Percentiles rank a stretch among this genome's conserved stretches.
Evolutionary conservation across 1,139 yeast genomes (phyloP).

Genomic region (Debaryomycetaceae sp.): DNA sequence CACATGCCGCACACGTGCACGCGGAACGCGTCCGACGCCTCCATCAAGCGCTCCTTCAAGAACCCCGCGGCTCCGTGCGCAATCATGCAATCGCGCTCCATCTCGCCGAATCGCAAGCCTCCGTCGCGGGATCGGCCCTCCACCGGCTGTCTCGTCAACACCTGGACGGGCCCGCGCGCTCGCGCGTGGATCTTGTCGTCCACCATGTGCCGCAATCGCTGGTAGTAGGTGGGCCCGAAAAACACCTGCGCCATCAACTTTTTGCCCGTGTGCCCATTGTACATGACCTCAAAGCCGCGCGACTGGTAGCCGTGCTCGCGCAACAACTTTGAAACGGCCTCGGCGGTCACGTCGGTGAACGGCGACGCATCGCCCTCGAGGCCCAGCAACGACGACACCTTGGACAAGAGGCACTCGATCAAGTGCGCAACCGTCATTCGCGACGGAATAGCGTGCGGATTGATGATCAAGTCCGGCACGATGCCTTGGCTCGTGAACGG

Average conservation of each 20-base stretch:
- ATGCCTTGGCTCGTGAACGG: constrained; percentile 95
- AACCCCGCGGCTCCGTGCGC: constrained; percentile 99
- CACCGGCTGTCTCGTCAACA: constrained; percentile 95
- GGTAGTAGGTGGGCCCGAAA: constrained; percentile 98
- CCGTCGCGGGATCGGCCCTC: constrained; percentile 99
- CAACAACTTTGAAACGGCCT: constrained; percentile 81
- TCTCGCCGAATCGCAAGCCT: constrained; percentile 98
- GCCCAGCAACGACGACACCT: constrained; percentile 91
- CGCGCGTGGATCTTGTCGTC: constrained; percentile 99
- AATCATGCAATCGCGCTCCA: constrained; percentile 99
- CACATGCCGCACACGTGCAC: constrained; percentile 97
- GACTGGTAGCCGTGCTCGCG: constrained; percentile 97
- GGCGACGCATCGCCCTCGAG: constrained; percentile 99
- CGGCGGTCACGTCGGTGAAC: constrained; percentile 95
- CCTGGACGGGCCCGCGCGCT: constrained; percentile 99
- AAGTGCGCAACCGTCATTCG: constrained; percentile 99
- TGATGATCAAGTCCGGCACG: constrained; percentile 93
- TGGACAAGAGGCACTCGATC: constrained; percentile 92
- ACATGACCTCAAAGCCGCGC: constrained; percentile 97
- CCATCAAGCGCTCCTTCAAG: constrained; percentile 95
- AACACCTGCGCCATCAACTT: constrained; percentile 95
- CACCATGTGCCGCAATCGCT: constrained; percentile 97
- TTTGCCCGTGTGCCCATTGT: constrained; percentile 97
- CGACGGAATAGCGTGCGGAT: constrained; percentile 99
- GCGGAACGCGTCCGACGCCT: constrained; percentile 96